phyloP scores from a whole-genome alignment of 148 eudicot species.

The Amaranthus cruentus region DNA sequence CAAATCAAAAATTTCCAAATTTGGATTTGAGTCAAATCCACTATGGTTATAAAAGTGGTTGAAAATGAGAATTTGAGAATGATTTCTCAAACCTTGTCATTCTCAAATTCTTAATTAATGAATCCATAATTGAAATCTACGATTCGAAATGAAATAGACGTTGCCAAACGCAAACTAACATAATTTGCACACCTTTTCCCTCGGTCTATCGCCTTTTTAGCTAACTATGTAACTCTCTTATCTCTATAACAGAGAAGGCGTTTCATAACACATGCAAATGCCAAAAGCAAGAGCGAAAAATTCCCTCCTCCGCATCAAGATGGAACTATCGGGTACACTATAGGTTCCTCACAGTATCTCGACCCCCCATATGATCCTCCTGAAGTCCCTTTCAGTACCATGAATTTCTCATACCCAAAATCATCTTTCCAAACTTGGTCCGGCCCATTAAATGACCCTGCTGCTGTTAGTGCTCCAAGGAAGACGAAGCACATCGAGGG shows the following conservation, averaged over 20 bases:
- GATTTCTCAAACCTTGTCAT: background rate
- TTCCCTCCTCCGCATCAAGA: constrained; percentile 89
- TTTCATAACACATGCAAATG: constrained; percentile 60
- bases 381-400: constrained; percentile 61
- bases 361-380: constrained; percentile 58
- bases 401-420: constrained; percentile 56
- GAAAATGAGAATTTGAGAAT: background rate
- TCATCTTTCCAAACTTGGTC: constrained; percentile 69
- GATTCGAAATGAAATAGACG: background rate
- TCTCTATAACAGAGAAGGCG: constrained; percentile 54
- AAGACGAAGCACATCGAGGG: constrained; percentile 39
- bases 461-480: constrained; percentile 37
- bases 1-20: too few species aligned
- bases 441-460: constrained; percentile 60
- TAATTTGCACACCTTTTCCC: background rate
- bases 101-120: background rate
- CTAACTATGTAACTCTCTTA: background rate
- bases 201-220: background rate
- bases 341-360: constrained; percentile 46
- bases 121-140: background rate
- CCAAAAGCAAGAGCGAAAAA: constrained; percentile 83
- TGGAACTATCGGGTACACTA: constrained; percentile 62
- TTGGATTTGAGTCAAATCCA: too few species aligned
- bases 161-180: background rate
- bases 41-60: too few species aligned